phyloP scores from a whole-genome alignment of 1,139 yeast species.

The Eremothecium gossypii region DNA sequence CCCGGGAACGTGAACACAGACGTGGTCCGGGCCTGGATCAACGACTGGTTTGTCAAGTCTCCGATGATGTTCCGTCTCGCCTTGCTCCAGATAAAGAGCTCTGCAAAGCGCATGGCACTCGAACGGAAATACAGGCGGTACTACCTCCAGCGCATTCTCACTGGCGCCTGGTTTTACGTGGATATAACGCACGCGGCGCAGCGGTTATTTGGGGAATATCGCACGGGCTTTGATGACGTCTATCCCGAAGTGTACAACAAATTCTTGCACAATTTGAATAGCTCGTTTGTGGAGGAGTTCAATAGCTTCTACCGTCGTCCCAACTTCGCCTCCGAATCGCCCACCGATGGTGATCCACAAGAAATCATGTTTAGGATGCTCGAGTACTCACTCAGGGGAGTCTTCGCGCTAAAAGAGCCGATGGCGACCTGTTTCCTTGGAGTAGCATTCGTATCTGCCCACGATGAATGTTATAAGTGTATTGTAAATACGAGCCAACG shows the following conservation, averaged over 20 bases:
- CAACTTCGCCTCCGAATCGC: not conserved
- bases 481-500: conserved; percentile 2
- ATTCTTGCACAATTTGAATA: conserved; percentile 2
- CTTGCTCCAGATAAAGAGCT: not conserved
- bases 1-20: conserved; percentile 3
- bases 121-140: conserved; percentile 1
- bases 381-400: conserved; percentile 2
- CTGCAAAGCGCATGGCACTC: conserved; percentile 1
- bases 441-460: conserved; percentile 1
- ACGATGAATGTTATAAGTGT: conserved; percentile 1
- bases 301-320: conserved; percentile 1
- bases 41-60: conserved; percentile 2
- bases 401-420: conserved; percentile 2
- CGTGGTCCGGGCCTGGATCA: not conserved
- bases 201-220: conserved; percentile 1
- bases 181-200: conserved; percentile 2
- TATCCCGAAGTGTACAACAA: conserved; percentile 1
- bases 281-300: conserved; percentile 1
- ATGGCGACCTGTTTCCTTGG: conserved; percentile 2
- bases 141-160: not conserved
- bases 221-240: conserved; percentile 2
- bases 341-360: not conserved
- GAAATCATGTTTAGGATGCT: not conserved
- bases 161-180: conserved; percentile 2
- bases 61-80: conserved; percentile 3